A percentile compares a stretch with the other conserved stretches of the same genome.
Evolutionary conservation across 2,329 filamentous ascomycete species (phyloP).

Genomic region (Achaetomium macrosporum): DNA sequence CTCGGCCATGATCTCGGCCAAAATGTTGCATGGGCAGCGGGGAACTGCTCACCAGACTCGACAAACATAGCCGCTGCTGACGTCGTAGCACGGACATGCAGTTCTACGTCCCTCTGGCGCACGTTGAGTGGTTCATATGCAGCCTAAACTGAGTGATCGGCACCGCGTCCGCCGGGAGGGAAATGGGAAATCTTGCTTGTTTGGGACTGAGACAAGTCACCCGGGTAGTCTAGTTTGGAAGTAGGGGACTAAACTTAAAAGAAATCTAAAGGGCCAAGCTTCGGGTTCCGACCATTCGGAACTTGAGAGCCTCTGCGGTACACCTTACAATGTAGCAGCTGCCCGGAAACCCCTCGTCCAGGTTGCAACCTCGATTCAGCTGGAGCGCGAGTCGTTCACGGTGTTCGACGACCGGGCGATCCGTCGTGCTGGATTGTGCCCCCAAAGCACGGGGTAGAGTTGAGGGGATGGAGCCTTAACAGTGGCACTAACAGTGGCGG

Average conservation of each 20-base stretch:
- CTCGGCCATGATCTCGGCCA: conserved; percentile 11
- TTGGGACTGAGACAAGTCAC: neutral
- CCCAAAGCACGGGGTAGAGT: neutral
- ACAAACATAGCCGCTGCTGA: conserved; percentile 1
- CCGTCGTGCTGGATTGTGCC: too few relatives aligned
- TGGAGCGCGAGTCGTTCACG: too few relatives aligned
- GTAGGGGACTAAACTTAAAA: too few relatives aligned
- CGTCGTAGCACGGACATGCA: conserved; percentile 1
- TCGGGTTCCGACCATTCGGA: too few relatives aligned
- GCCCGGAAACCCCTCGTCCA: too few relatives aligned
- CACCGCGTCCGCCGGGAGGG: neutral
- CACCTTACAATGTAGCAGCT: too few relatives aligned
- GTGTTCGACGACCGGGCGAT: too few relatives aligned
- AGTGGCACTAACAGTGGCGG: too few relatives aligned
- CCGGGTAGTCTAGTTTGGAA: neutral
- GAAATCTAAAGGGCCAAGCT: too few relatives aligned
- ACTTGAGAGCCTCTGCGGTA: too few relatives aligned
- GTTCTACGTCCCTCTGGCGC: neutral
- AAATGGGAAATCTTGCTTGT: neutral
- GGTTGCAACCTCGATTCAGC: too few relatives aligned
- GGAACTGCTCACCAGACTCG: neutral
- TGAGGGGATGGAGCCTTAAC: too few relatives aligned
- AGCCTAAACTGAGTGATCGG: conserved; percentile 3
- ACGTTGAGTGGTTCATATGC: conserved; percentile 2
- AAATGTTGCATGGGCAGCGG: conserved; percentile 7